Percentiles rank a stretch among this genome's conserved stretches.
These are phyloP conservation scores for Glutinoglossum americanum DNA, from an alignment of 495 filamentous ascomycete species.

Conservation along the genomic window DNA sequence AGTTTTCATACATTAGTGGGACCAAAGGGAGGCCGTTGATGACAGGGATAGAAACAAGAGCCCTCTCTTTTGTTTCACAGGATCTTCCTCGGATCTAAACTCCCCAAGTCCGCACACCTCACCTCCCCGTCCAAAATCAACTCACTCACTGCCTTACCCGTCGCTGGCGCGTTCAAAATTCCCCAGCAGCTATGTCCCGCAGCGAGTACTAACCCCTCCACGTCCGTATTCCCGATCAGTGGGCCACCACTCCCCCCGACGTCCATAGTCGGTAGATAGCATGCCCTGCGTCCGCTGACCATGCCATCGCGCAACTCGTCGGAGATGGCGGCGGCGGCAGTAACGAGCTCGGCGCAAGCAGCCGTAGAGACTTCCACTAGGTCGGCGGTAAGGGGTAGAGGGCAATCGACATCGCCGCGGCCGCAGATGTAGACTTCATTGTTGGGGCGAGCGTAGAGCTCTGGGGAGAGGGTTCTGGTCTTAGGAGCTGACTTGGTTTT, in stretches of 20 bases:
- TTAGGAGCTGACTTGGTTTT: not conserved
- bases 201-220: slow-evolving; percentile 62
- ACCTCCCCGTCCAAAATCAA: slow-evolving; percentile 63
- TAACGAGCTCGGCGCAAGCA: slow-evolving; percentile 63
- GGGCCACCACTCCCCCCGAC: slow-evolving; percentile 28
- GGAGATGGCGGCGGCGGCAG: slow-evolving; percentile 41
- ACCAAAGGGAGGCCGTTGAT: too few species aligned
- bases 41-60: too few species aligned
- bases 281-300: slow-evolving; percentile 64
- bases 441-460: slow-evolving; percentile 82
- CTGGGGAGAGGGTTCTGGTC: slow-evolving; percentile 21
- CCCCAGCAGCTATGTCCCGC: slow-evolving; percentile 95
- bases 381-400: slow-evolving; percentile 55
- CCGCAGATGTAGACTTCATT: slow-evolving; percentile 87
- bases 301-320: slow-evolving; percentile 56
- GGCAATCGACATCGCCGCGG: slow-evolving; percentile 56
- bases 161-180: slow-evolving; percentile 87
- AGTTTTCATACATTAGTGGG: too few species aligned
- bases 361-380: slow-evolving; percentile 57
- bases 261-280: slow-evolving; percentile 55
- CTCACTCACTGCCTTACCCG: slow-evolving; percentile 73
- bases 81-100: not conserved
- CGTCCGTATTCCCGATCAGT: slow-evolving; percentile 52
- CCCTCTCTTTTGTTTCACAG: too few species aligned
- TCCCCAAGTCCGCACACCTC: slow-evolving; percentile 44